Evolutionary conservation across 202 grass and related monocot species (phyloP), one percentile per base, ranked within the genome.

Genomic region (Elaeis oleifera): DNA sequence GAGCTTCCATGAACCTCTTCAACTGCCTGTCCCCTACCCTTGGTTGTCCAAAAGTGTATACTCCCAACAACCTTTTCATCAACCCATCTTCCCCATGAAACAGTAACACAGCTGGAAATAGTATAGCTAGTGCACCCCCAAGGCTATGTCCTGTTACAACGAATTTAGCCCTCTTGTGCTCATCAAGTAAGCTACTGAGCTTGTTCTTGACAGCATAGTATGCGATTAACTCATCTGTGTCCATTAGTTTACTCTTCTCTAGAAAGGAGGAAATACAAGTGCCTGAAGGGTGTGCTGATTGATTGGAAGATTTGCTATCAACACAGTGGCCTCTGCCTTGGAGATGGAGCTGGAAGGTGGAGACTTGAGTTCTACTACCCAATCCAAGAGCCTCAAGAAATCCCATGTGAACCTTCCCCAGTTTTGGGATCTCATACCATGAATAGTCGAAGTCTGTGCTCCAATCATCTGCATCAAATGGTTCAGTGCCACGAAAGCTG

Each of bases 31-130:
- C 50, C 14, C 79, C 73, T 1, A 82, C 79, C 50, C 79, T 54
- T 5, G 80, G 80, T 61, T 83, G 80, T 65, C 68, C 74, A 36
- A 76, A 83, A 6, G 80, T 83, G 16, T 83, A 77, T 16, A 83
- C 56, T 2, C 65, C 80, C 15, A 66, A 9, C 23, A 83, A 18
- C 60, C 50, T 83, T 0, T 73, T 44, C 62, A 83, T 39, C 53
- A 83, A 44, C 5, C 51, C 54, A 16, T 28, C 29, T 54, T 78
- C 80, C 28, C 68, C 8, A 29, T 83, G 68, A 6, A 52, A 52
- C 50, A 61, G 19, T 32, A 83, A 54, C 21, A 83, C 39, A 29
- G 69, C 27, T 17, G 80, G 74, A 69, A 83, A 83, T 13, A 83
- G 25, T 23, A 76, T 48, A 6, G 74, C 80, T n/a, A 83, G 71